These are phyloP conservation scores for Coleophoma cylindrospora DNA, from an alignment of 2,329 filamentous ascomycete species.

Conservation along the genomic window DNA sequence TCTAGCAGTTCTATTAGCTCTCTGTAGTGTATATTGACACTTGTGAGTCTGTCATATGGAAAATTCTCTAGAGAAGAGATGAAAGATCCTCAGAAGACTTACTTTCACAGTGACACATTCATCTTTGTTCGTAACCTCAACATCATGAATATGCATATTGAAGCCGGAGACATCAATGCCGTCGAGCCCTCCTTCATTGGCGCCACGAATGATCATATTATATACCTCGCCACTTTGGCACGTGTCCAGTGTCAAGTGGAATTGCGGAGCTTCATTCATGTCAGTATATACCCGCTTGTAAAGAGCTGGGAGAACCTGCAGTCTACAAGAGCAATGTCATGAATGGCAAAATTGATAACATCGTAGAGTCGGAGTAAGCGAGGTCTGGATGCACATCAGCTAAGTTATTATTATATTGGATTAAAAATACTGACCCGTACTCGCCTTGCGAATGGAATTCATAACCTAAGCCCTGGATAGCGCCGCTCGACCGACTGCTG, in stretches of 20 bases:
- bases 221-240: constrained; percentile 46
- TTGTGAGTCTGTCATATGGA: background rate
- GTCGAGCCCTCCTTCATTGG: constrained; percentile 46
- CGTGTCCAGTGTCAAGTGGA: constrained; percentile 42
- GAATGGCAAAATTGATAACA: constrained; percentile 7
- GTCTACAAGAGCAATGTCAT: constrained; percentile 4
- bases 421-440: background rate
- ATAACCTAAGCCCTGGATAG: constrained; percentile 48
- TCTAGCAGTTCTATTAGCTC: constrained; percentile 10
- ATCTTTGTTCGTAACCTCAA: constrained; percentile 58
- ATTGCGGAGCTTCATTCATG: constrained; percentile 1
- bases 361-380: constrained; percentile 1
- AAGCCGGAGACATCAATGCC: constrained; percentile 49
- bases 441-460: constrained; percentile 37
- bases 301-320: background rate
- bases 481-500: constrained; percentile 43
- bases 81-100: too few relatives aligned
- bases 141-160: constrained; percentile 54
- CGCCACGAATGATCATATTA: constrained; percentile 49
- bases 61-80: background rate
- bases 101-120: constrained; percentile 53
- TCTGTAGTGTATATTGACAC: too few relatives aligned
- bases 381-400: constrained; percentile 2
- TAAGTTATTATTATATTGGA: background rate
- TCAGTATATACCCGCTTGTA: background rate